A percentile compares a stretch with the other conserved stretches of the same genome.
These are phyloP conservation scores for Lachancea kluyveri DNA, from an alignment of 805 yeast species.

Conservation along the genomic window DNA sequence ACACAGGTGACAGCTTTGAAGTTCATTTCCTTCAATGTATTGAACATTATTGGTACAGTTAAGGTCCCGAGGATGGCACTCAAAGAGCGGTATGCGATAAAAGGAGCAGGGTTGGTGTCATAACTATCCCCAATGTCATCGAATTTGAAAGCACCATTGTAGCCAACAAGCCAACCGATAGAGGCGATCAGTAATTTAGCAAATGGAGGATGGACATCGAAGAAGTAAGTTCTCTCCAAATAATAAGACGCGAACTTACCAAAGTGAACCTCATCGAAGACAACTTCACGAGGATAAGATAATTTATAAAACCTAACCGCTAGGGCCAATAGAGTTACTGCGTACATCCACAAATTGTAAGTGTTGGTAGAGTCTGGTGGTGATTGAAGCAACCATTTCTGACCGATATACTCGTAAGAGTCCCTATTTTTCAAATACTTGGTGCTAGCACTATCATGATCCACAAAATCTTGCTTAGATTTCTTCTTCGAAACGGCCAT, in stretches of 20 bases:
- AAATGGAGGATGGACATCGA: constrained; percentile 97
- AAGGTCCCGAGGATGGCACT: constrained; percentile 77
- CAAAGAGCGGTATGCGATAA: constrained; percentile 71
- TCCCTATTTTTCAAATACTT: constrained; percentile 3
- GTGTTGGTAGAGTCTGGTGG: constrained; percentile 29
- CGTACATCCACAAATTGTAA: constrained; percentile 43
- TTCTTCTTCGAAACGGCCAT: too few relatives aligned
- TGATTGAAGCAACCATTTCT: constrained; percentile 24
- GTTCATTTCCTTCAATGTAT: constrained; percentile 79
- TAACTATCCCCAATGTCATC: constrained; percentile 84
- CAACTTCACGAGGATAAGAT: constrained; percentile 66
- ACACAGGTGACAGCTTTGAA: constrained; percentile 73
- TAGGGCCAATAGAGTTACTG: constrained; percentile 64
- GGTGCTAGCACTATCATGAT: constrained; percentile 3
- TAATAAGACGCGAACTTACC: constrained; percentile 84
- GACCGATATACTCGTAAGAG: constrained; percentile 15
- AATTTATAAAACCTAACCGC: constrained; percentile 57
- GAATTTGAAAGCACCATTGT: constrained; percentile 87
- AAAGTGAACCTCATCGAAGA: constrained; percentile 82
- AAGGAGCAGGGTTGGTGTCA: constrained; percentile 74
- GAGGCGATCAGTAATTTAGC: constrained; percentile 89
- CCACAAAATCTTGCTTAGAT: constrained; percentile 1
- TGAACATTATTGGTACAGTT: constrained; percentile 77
- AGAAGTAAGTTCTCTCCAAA: constrained; percentile 83
- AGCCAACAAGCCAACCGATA: constrained; percentile 84